Evolutionary conservation across 371 early-diverging fungal species (phyloP).

Genomic region (Saksenaea vasiformis): DNA sequence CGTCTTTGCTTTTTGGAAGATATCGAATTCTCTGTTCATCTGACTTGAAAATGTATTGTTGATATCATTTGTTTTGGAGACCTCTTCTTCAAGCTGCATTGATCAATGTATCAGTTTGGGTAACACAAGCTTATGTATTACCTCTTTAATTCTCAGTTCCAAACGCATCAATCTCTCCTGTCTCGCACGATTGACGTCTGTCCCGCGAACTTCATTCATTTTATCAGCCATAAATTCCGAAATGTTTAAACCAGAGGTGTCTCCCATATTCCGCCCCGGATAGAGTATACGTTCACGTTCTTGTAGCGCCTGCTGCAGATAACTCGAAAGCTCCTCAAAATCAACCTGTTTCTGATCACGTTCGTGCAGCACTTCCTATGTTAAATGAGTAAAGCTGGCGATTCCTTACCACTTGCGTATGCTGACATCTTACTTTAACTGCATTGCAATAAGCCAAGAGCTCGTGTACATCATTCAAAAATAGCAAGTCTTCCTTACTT

Average conservation of each 20-base stretch:
- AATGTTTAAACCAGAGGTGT: conserved; percentile 61
- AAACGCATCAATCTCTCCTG: conserved; percentile 75
- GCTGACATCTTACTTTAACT: conserved; percentile 66
- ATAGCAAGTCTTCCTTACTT: conserved; percentile 57
- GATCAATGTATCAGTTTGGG: not conserved
- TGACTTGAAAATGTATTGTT: conserved; percentile 76
- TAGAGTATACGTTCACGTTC: conserved; percentile 64
- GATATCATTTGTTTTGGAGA: conserved; percentile 70
- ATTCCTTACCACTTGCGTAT: not conserved
- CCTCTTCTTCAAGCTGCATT: conserved; percentile 73
- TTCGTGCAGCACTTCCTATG: conserved; percentile 71
- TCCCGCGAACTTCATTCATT: conserved; percentile 86
- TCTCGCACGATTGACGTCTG: conserved; percentile 79
- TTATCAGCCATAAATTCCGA: conserved; percentile 85
- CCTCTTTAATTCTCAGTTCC: conserved; percentile 75
- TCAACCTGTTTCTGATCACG: conserved; percentile 97
- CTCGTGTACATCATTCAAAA: conserved; percentile 72
- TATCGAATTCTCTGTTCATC: conserved; percentile 78
- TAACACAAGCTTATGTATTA: conserved; percentile 15
- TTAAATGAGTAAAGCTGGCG: not conserved
- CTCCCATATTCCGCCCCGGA: conserved; percentile 44
- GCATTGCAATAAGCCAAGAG: conserved; percentile 85
- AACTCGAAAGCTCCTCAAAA: conserved; percentile 83
- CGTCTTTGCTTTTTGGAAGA: conserved; percentile 77
- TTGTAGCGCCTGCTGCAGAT: conserved; percentile 65